Evolutionary conservation across 78 protist species (phyloP), one percentile per base, ranked within the genome.

Genomic region (Isochrysis galbana): DNA sequence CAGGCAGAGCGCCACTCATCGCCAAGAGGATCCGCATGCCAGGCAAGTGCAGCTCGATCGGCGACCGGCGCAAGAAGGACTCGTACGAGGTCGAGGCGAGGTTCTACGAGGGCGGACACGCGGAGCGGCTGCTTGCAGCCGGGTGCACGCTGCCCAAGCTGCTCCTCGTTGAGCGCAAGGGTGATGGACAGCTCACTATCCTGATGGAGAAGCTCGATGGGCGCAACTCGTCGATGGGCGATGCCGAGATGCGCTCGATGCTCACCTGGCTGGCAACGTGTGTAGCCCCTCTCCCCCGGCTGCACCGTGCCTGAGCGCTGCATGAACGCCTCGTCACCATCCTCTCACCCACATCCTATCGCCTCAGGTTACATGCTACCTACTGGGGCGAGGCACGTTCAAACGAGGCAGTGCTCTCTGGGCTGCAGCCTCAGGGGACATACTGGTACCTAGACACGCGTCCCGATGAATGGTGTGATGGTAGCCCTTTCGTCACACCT

Each of bases 391-490:
- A 2, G n/a, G 44, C 38, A 4, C 87, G 87, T 2, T 46, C 87
- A 4, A 67, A 84, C n/a, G 89, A 0, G 19, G 69, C 55, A 0
- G 0, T 29, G 10, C 32, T n/a, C 17, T 1, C 38, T 11, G 89
- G 89, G 38, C 41, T 84, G 26, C 89, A 84, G 29, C 21, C 0
- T 41, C 89, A 84, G 3, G 89, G 89, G 23, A 11, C 36, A 17
- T 84, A n/a, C 89, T 84, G 89, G 89, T 41, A 84, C 25, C 67
- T 84, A 2, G 89, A 84, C 89, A 47, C 89, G 5, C 89, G 89
- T 14, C 89, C 36, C 34, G 67, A 45, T 2, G 89, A 84, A 41
- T 41, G 11, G 29, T n/a, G n/a, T n/a, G n/a, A n/a, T n/a, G n/a
- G n/a, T n/a, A n/a, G n/a, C n/a, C n/a, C n/a, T n/a, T n/a, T n/a